These are phyloP conservation scores for Ceratobasidium sp. DNA, from an alignment of 1,284 basidiomycete species.

Conservation along the genomic window DNA sequence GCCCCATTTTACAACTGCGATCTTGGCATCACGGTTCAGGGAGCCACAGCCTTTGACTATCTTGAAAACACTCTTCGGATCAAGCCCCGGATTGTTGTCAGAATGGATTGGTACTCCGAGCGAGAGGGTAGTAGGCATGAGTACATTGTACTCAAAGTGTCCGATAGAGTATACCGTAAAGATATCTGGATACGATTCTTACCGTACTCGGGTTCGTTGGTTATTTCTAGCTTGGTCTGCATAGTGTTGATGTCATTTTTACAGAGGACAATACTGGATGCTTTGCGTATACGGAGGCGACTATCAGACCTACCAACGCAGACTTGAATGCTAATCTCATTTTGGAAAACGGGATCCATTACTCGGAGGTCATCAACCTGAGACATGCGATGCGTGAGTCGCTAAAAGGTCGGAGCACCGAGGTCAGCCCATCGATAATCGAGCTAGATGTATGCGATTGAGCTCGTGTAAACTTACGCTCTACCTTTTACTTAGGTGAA, in stretches of 20 bases:
- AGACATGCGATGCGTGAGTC: background rate
- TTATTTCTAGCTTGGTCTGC: background rate
- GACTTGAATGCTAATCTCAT: background rate
- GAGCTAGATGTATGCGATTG: background rate
- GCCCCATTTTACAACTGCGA: too few relatives aligned
- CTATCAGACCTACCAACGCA: background rate
- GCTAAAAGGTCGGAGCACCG: background rate
- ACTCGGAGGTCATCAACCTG: background rate
- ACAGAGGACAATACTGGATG: background rate
- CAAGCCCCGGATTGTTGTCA: background rate
- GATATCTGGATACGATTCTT: slow-evolving; percentile 4
- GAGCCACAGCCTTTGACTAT: background rate
- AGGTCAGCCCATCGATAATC: background rate
- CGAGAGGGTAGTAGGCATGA: background rate
- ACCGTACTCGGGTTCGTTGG: background rate
- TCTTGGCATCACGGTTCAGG: too few relatives aligned
- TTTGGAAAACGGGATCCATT: background rate
- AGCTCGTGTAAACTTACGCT: background rate
- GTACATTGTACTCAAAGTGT: background rate
- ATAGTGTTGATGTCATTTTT: background rate
- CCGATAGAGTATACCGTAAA: background rate
- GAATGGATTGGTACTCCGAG: slow-evolving; percentile 6
- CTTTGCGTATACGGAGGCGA: background rate
- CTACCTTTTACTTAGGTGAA: too few relatives aligned
- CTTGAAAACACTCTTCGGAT: background rate